phyloP scores from a whole-genome alignment of 164 flowering plant species.

The Hamamelis virginiana region DNA sequence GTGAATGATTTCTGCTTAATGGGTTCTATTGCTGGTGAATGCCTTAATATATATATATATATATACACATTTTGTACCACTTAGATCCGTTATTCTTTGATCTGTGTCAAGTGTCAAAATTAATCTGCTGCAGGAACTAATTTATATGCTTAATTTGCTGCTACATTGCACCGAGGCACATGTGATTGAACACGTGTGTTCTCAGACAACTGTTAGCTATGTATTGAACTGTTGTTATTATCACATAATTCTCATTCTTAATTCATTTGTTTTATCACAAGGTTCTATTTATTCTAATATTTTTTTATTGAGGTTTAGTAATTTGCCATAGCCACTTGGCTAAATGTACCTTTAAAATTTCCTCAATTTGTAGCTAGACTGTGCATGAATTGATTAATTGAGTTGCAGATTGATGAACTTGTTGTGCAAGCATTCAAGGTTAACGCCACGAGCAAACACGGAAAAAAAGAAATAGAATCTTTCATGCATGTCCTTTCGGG shows the following conservation, averaged over 20 bases:
- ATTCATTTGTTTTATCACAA: background rate
- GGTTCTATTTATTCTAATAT: background rate
- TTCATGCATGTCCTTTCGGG: conserved; percentile 63
- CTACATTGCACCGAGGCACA: background rate
- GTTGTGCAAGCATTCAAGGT: conserved; percentile 63
- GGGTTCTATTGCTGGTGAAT: background rate
- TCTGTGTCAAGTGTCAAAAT: background rate
- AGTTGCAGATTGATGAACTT: conserved; percentile 78
- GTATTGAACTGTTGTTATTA: too few species aligned
- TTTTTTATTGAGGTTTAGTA: background rate
- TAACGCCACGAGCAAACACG: conserved; percentile 33
- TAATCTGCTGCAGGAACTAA: background rate
- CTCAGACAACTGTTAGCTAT: background rate
- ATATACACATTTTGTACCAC: background rate
- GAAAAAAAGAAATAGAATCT: conserved; percentile 61
- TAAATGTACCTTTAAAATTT: background rate
- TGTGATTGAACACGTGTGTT: background rate
- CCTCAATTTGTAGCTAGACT: background rate
- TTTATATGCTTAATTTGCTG: background rate
- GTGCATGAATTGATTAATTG: background rate
- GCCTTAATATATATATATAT: too few species aligned
- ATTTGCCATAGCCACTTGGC: too few species aligned
- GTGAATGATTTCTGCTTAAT: background rate
- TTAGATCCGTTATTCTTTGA: background rate
- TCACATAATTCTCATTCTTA: background rate